phyloP scores from a whole-genome alignment of 2,329 filamentous ascomycete genomes.

The Monosporascus sp. region DNA sequence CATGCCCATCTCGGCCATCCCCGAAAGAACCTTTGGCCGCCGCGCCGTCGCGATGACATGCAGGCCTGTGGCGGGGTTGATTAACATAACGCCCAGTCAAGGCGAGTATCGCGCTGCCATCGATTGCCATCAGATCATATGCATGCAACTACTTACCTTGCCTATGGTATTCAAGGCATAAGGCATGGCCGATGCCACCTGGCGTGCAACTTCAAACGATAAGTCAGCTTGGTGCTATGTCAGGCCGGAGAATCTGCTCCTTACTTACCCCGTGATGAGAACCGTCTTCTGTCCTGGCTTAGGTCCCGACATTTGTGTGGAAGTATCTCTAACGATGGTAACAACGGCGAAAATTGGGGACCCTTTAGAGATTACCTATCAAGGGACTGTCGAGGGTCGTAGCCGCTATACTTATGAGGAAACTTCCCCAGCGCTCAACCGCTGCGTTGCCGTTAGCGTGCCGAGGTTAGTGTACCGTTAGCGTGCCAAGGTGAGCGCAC shows the following conservation, averaged over 20 bases:
- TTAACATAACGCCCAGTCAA: not conserved
- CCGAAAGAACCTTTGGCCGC: slow-evolving; percentile 36
- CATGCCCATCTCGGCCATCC: slow-evolving; percentile 38
- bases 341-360: too few relatives aligned
- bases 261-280: slow-evolving; percentile 1
- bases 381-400: too few relatives aligned
- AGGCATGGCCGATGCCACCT: slow-evolving; percentile 48
- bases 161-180: slow-evolving; percentile 43
- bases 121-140: not conserved
- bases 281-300: slow-evolving; percentile 2
- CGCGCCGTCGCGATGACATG: slow-evolving; percentile 51
- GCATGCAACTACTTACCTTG: slow-evolving; percentile 30
- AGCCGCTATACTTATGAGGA: too few relatives aligned
- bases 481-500: too few relatives aligned
- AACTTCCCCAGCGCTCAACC: too few relatives aligned
- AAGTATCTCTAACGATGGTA: too few relatives aligned
- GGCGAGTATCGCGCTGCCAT: not conserved
- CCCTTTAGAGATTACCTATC: too few relatives aligned
- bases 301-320: not conserved
- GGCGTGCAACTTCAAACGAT: slow-evolving; percentile 40
- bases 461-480: too few relatives aligned
- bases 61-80: slow-evolving; percentile 26
- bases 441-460: too few relatives aligned
- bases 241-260: not conserved
- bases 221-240: not conserved